phyloP scores from a whole-genome alignment of 805 yeast species.

The Cyberlindnera mrakii region DNA sequence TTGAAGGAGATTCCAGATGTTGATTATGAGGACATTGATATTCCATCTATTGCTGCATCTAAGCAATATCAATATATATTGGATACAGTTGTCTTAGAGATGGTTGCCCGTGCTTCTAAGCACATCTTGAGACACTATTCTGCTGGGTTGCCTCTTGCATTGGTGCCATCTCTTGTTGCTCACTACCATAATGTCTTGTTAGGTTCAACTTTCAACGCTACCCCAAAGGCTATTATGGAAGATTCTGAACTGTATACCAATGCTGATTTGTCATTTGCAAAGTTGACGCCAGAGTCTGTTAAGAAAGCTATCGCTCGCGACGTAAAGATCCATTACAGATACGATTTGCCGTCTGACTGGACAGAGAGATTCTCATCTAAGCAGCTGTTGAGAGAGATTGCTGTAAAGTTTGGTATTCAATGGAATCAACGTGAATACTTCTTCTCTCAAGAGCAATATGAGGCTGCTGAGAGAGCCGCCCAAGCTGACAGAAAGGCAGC shows the following conservation, averaged over 20 bases:
- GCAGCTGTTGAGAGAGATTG: conserved; percentile 58
- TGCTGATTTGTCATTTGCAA: conserved; percentile 34
- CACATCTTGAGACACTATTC: conserved; percentile 56
- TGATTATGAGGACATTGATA: conserved; percentile 17
- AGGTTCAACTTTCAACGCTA: conserved; percentile 40
- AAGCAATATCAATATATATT: conserved; percentile 13
- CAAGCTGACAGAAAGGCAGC: conserved; percentile 29
- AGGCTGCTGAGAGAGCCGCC: neutral
- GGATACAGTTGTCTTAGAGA: conserved; percentile 38
- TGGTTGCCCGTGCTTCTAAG: conserved; percentile 75
- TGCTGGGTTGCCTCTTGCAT: conserved; percentile 40
- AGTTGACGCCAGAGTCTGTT: conserved; percentile 42
- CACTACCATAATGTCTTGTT: conserved; percentile 69
- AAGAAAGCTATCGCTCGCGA: conserved; percentile 41
- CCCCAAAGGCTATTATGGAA: conserved; percentile 37
- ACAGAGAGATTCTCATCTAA: conserved; percentile 31
- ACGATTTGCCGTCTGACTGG: conserved; percentile 47
- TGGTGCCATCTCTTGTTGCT: conserved; percentile 55
- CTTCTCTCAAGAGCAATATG: conserved; percentile 30
- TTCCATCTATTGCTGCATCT: conserved; percentile 7
- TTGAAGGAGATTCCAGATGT: conserved; percentile 17
- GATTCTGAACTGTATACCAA: conserved; percentile 38
- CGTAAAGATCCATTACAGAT: conserved; percentile 60
- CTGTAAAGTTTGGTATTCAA: conserved; percentile 81
- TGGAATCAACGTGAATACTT: conserved; percentile 46